phyloP scores from a whole-genome alignment of 371 early-diverging fungal species.

The Batkoa obscura region DNA sequence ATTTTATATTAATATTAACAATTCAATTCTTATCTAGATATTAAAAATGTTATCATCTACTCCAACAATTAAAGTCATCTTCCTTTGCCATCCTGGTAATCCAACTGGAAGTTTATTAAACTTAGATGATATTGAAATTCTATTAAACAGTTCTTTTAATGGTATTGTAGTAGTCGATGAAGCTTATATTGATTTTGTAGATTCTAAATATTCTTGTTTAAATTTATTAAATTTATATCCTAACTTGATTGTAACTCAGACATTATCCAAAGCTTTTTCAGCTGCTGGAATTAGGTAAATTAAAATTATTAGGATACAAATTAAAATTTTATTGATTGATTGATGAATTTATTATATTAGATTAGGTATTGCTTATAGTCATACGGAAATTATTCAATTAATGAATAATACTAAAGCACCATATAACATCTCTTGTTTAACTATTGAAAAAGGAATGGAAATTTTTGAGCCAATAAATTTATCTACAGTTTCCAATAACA shows the following conservation, averaged over 20 bases:
- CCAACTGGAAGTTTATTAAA: constrained; percentile 78
- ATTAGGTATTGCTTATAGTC: constrained; percentile 70
- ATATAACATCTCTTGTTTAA: constrained; percentile 84
- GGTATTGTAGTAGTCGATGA: constrained; percentile 93
- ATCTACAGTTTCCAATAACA: background rate
- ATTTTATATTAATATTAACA: background rate
- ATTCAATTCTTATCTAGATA: constrained; percentile 19
- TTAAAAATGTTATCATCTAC: constrained; percentile 33
- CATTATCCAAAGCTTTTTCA: constrained; percentile 92
- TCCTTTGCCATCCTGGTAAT: constrained; percentile 95
- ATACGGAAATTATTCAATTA: constrained; percentile 55
- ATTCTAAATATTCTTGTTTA: constrained; percentile 8
- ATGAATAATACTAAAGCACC: constrained; percentile 95
- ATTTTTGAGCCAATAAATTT: constrained; percentile 28
- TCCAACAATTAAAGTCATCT: constrained; percentile 66
- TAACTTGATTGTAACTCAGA: constrained; percentile 89
- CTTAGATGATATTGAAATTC: constrained; percentile 48
- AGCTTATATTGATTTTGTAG: constrained; percentile 92
- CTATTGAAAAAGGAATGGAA: constrained; percentile 51
- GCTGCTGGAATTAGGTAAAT: constrained; percentile 76
- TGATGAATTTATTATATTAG: constrained; percentile 7
- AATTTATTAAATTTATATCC: constrained; percentile 34
- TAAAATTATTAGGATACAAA: too few relatives aligned
- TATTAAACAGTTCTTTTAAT: constrained; percentile 34
- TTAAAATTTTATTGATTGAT: background rate